Base-by-base conservation (phyloP, 805 yeast species). In the Torulaspora indica region DNA sequence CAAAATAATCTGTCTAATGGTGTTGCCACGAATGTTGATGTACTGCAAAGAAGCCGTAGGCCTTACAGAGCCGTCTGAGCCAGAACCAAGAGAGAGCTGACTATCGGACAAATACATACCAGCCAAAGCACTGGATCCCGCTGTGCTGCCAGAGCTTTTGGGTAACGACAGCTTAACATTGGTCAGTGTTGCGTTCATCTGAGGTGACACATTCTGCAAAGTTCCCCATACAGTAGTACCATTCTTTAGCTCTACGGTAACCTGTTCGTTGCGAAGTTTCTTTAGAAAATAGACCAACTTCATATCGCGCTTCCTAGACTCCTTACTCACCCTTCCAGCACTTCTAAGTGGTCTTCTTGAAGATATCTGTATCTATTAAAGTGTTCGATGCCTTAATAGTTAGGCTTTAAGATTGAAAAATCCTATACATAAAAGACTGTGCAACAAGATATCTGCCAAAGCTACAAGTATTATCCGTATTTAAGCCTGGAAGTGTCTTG, bases 221-320 rank as follows among this genome's bases (percentile, higher is more conserved):
- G 90, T 85, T 0, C 98, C 98, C 56, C 85, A 78, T 5, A 91
- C 77, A 4, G 86, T 75, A 4, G 91, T 85, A 31, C 97, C 97
- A 65, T 91, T 88, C 64, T 90, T 91, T 58, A 91, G 71, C 63
- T 90, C 98, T 14, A 90, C 85, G 41, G 91, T 89, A 1, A 91
- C 91, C 40, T 88, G 81, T 66, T 89, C 97, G 45, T 83, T 81
- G 30, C 82, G 78, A 57, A 91, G 70, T 58, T 88, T 89, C 86
- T 86, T 86, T 48, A 91, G 70, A 63, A 91, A 89, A 42, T 60
- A 57, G 6, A 63, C 61, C 25, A 65, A 45, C 43, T 64, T 62
- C 66, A 64, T 64, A n/a, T n/a, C n/a, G n/a, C n/a, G n/a, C n/a
- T n/a, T n/a, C n/a, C n/a, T n/a, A n/a, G n/a, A n/a, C n/a, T n/a